Evolutionary conservation across 345 rosid genomes (phyloP).

Genomic region (Anastatica hierochuntica): DNA sequence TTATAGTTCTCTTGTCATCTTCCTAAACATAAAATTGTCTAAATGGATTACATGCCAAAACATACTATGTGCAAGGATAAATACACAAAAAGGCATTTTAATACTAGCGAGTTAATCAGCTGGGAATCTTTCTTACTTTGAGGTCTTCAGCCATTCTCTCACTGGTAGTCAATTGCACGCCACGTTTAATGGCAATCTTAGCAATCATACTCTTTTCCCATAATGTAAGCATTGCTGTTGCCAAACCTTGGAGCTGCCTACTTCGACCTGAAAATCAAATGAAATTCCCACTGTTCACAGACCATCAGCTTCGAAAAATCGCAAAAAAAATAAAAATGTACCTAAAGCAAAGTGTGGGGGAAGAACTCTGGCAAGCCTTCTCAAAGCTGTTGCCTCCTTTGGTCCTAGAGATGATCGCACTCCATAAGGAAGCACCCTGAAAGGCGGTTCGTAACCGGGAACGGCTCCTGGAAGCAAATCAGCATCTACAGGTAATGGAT

Average conservation of each 20-base stretch:
- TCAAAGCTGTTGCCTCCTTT: conserved; percentile 64
- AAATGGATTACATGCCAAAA: no score
- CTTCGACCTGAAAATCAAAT: conserved; percentile 56
- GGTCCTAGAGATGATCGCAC: conserved; percentile 52
- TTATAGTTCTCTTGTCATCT: not conserved
- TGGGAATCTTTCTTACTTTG: conserved; percentile 43
- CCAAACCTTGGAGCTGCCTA: conserved; percentile 89
- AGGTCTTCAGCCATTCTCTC: conserved; percentile 97
- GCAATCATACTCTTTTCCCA: conserved; percentile 90
- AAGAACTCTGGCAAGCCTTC: conserved; percentile 70
- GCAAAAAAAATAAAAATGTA: conserved; percentile 4
- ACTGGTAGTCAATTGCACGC: conserved; percentile 78
- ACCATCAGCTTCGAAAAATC: not conserved
- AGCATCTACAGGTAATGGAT: conserved; percentile 82
- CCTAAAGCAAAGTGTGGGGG: conserved; percentile 95
- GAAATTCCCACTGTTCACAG: conserved; percentile 9
- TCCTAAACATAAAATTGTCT: not conserved
- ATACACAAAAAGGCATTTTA: not conserved
- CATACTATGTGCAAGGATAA: conserved; percentile 1
- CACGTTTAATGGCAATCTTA: conserved; percentile 83
- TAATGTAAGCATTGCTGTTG: conserved; percentile 65
- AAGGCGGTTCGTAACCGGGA: conserved; percentile 75
- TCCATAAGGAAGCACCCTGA: conserved; percentile 86
- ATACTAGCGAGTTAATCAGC: not conserved
- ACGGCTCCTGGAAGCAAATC: conserved; percentile 73